Conservation (phyloP, 257 asterid genomes). For the Osmanthus fragrans region DNA sequence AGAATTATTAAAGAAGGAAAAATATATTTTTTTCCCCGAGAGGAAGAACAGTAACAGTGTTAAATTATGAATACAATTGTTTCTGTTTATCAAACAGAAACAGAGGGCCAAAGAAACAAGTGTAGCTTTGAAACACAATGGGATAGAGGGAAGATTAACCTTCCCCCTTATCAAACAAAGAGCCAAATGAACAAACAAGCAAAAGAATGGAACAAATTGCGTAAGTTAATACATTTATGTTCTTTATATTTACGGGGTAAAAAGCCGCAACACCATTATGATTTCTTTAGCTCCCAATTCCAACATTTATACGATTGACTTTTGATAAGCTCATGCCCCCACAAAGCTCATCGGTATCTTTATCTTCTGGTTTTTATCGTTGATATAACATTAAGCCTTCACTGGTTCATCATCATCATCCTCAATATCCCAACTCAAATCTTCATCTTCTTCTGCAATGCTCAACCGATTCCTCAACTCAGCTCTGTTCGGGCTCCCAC, state of each 20-base stretch:
- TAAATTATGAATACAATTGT: constrained; percentile 8
- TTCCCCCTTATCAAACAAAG: background rate
- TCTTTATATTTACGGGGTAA: constrained; percentile 29
- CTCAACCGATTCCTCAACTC: constrained; percentile 53
- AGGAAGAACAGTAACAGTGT: constrained; percentile 4
- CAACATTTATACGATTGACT: background rate
- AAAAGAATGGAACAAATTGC: constrained; percentile 21
- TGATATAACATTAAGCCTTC: constrained; percentile 29
- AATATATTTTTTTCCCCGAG: background rate
- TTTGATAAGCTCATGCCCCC: constrained; percentile 17
- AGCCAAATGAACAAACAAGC: constrained; percentile 14
- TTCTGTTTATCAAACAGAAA: constrained; percentile 10
- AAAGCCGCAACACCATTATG: background rate
- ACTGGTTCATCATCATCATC: constrained; percentile 62
- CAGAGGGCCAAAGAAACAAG: constrained; percentile 4
- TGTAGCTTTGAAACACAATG: constrained; percentile 7
- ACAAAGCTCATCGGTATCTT: constrained; percentile 17
- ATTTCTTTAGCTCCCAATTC: constrained; percentile 4
- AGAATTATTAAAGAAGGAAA: background rate
- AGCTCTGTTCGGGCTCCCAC: constrained; percentile 36
- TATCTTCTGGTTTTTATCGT: background rate
- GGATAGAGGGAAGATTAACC: constrained; percentile 5
- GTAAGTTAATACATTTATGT: constrained; percentile 7
- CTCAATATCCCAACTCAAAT: constrained; percentile 31
- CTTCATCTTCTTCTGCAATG: constrained; percentile 65